A percentile compares a stretch with the other conserved stretches of the same genome.
phyloP scores from a whole-genome alignment of 75 land plant genomes.

The Azolla pinnata region DNA sequence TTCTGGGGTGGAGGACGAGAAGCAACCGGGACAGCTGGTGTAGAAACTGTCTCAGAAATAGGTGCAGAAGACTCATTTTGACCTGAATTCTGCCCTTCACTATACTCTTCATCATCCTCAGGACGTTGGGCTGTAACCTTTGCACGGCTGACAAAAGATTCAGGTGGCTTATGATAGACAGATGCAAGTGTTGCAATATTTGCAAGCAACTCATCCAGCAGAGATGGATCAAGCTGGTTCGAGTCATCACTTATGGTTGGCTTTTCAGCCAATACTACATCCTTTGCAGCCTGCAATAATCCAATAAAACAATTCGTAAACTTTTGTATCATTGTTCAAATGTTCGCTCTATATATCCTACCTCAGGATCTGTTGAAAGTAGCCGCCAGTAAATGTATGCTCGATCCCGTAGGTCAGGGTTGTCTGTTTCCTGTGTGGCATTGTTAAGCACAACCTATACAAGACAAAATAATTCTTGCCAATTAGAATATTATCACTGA shows the following conservation, averaged over 20 bases:
- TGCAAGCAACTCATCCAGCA: constrained; percentile 94
- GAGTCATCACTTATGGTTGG: constrained; percentile 98
- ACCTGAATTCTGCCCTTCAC: constrained; percentile 67
- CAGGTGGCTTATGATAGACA: constrained; percentile 98
- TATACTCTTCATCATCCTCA: constrained; percentile 83
- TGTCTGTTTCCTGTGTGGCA: constrained; percentile 98
- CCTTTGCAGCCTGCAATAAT: constrained; percentile 95
- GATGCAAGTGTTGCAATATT: constrained; percentile 97
- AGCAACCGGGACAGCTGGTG: constrained; percentile 33
- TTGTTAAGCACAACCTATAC: constrained; percentile 87
- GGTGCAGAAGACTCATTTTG: constrained; percentile 74
- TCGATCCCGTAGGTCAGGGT: constrained; percentile 97
- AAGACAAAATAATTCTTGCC: background rate
- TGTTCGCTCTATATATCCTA: constrained; percentile 11
- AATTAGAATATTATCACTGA: background rate
- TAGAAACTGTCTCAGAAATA: constrained; percentile 33
- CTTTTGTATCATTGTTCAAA: background rate
- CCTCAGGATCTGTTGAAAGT: constrained; percentile 99
- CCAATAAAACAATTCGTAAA: no score
- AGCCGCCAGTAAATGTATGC: constrained; percentile 99
- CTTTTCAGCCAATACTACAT: constrained; percentile 98
- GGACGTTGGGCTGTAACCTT: constrained; percentile 50
- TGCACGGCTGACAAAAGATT: constrained; percentile 91
- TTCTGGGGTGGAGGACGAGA: constrained; percentile 18
- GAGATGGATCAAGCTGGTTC: constrained; percentile 78